A percentile compares a stretch with the other conserved stretches of the same genome.
Evolutionary conservation across 2,329 filamentous ascomycete genomes (phyloP).

Genomic region (Drechslerella stenobrocha): DNA sequence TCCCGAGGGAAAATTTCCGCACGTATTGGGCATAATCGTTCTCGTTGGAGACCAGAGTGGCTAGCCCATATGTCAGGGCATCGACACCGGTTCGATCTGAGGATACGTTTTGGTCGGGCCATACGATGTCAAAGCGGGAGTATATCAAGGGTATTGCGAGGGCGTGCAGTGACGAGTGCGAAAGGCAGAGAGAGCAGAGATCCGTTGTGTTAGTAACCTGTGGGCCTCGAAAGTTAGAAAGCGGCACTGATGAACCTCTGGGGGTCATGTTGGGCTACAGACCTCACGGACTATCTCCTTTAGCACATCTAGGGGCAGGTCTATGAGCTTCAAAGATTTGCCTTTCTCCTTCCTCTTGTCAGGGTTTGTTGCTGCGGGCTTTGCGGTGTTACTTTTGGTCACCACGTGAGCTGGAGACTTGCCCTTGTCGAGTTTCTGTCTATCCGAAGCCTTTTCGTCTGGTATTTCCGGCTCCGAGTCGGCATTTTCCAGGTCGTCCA

Average conservation of each 20-base stretch:
- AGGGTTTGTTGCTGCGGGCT: slow-evolving; percentile 15
- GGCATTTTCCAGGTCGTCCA: slow-evolving; percentile 44
- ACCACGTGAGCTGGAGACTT: slow-evolving; percentile 34
- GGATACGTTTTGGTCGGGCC: slow-evolving; percentile 71
- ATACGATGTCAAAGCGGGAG: slow-evolving; percentile 83
- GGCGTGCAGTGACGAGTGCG: slow-evolving; percentile 74
- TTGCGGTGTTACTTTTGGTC: slow-evolving; percentile 11
- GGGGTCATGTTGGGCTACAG: slow-evolving; percentile 53
- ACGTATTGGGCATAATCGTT: slow-evolving; percentile 79
- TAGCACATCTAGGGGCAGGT: slow-evolving; percentile 76
- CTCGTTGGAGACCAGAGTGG: slow-evolving; percentile 75
- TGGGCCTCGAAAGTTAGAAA: slow-evolving; percentile 17
- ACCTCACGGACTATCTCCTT: slow-evolving; percentile 79
- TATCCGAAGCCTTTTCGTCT: slow-evolving; percentile 22
- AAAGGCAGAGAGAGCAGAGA: slow-evolving; percentile 74
- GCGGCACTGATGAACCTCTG: background rate
- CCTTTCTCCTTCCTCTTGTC: slow-evolving; percentile 42
- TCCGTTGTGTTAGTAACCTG: slow-evolving; percentile 83
- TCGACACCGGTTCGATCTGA: slow-evolving; percentile 74
- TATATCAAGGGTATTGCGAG: slow-evolving; percentile 79
- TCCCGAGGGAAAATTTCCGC: slow-evolving; percentile 81
- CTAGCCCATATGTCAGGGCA: slow-evolving; percentile 78
- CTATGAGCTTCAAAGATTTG: slow-evolving; percentile 67
- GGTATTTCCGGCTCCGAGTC: slow-evolving; percentile 38
- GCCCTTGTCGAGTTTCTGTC: slow-evolving; percentile 34